Evolutionary conservation across 495 filamentous ascomycete genomes (phyloP).

Genomic region (Aspergillus diversus): DNA sequence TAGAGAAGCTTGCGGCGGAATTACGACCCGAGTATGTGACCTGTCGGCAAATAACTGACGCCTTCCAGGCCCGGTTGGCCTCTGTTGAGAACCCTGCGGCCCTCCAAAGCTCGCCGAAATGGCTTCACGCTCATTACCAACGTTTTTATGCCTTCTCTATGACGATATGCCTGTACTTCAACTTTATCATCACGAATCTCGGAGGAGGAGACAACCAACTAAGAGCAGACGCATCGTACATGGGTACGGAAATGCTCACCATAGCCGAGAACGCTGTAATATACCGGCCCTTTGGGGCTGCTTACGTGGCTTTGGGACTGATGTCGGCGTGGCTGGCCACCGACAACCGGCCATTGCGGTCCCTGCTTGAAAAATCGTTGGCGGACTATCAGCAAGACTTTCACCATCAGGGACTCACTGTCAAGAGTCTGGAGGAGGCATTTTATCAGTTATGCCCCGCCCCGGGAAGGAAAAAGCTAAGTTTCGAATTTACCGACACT

Average conservation of each 20-base stretch:
- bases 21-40: conserved; percentile 31
- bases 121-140: conserved; percentile 35
- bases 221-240: conserved; percentile 28
- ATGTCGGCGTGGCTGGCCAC: conserved; percentile 34
- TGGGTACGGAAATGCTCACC: conserved; percentile 34
- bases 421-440: background rate
- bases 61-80: conserved; percentile 20
- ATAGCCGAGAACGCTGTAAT: conserved; percentile 30
- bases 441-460: background rate
- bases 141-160: conserved; percentile 41
- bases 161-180: conserved; percentile 36
- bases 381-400: conserved; percentile 39
- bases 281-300: conserved; percentile 41
- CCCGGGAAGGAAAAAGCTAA: background rate
- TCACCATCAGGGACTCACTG: background rate
- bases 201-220: conserved; percentile 14
- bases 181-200: conserved; percentile 35
- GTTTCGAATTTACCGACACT: background rate
- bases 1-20: conserved; percentile 27
- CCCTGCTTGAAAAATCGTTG: conserved; percentile 20
- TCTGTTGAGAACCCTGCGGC: conserved; percentile 10
- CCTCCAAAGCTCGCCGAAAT: background rate
- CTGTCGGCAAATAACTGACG: conserved; percentile 26
- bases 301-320: conserved; percentile 36
- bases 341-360: conserved; percentile 22